Evolutionary conservation across 345 rosid genomes (phyloP).

Genomic region (rapeseed (Brassica napus)): Da-Ae NC_063438.1:12143501-12144000

Average conservation of each 20-base stretch:
- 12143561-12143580: not conserved
- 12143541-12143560: not conserved
- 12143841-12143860: not conserved
- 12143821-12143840: not conserved
- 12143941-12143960: slow-evolving; percentile 7
- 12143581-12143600: not conserved
- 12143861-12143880: not conserved
- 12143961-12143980: slow-evolving; percentile 28
- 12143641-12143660: not conserved
- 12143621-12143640: not conserved
- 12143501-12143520: too few species aligned
- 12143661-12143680: not conserved
- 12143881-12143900: not conserved
- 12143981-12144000: slow-evolving; percentile 35
- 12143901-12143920: slow-evolving; percentile 4
- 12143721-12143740: not conserved
- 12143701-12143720: not conserved
- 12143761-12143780: not conserved
- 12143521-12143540: too few species aligned
- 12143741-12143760: not conserved
- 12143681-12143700: not conserved
- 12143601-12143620: not conserved
- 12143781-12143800: not conserved
- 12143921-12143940: not conserved
- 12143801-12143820: not conserved